These are phyloP conservation scores for Erigeron philadelphicus DNA, from an alignment of 140 eudicot species.

Conservation along the genomic window DNA sequence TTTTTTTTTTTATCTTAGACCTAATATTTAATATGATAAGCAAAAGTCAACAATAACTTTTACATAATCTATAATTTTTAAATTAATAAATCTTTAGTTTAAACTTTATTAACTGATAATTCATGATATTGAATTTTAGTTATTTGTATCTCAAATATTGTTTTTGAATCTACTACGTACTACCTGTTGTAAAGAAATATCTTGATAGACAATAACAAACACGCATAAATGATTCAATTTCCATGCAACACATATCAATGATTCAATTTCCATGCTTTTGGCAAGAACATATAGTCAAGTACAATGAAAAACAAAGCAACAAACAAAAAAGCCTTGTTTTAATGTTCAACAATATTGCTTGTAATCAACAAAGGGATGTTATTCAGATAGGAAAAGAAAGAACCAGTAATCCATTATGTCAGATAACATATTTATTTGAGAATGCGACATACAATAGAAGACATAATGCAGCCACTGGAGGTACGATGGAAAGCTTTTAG, in stretches of 20 bases:
- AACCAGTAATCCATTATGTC: slow-evolving; percentile 9
- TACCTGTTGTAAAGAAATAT: not conserved
- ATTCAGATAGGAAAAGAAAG: slow-evolving; percentile 28
- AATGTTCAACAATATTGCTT: slow-evolving; percentile 25
- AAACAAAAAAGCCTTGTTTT: slow-evolving; percentile 1
- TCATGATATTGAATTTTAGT: too few species aligned
- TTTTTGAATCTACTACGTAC: too few species aligned
- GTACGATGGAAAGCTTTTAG: slow-evolving; percentile 12
- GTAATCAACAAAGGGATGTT: slow-evolving; percentile 24
- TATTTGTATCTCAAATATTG: too few species aligned
- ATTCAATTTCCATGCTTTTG: not conserved
- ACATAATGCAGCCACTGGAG: not conserved
- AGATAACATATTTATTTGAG: slow-evolving; percentile 19
- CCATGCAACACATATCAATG: not conserved
- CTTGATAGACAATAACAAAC: not conserved
- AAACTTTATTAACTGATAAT: too few species aligned
- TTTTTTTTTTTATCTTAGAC: too few species aligned
- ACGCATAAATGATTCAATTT: not conserved
- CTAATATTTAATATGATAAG: too few species aligned
- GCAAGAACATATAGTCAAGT: not conserved
- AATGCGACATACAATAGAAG: not conserved
- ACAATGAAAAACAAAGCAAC: not conserved
- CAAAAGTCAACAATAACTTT: too few species aligned
- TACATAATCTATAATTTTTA: too few species aligned
- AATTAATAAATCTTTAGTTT: too few species aligned